Evolutionary conservation across 768 basidiomycete genomes (phyloP).

Genomic region (Lyophyllum shimeji): DNA sequence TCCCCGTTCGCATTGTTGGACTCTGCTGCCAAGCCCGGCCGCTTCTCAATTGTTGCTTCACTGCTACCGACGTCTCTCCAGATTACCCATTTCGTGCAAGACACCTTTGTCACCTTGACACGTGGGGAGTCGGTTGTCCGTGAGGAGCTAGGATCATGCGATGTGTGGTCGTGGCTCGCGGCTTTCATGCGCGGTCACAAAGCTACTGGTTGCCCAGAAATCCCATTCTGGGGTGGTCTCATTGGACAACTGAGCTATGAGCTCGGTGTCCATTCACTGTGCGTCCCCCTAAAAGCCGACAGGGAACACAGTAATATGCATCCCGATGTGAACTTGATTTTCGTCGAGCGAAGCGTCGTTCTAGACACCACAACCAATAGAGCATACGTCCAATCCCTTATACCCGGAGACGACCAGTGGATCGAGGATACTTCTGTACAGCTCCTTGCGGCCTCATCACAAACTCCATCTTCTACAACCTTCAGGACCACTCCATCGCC

Average conservation of each 20-base stretch:
- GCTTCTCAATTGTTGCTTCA: conserved; percentile 70
- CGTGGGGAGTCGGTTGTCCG: conserved; percentile 31
- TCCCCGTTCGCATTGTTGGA: conserved; percentile 73
- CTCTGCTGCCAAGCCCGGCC: conserved; percentile 74
- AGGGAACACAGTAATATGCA: conserved; percentile 33
- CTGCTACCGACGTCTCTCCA: conserved; percentile 52
- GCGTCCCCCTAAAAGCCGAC: conserved; percentile 34
- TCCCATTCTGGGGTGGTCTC: conserved; percentile 86
- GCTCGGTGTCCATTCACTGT: conserved; percentile 60
- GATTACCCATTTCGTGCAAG: conserved; percentile 57
- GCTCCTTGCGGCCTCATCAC: conserved; percentile 24
- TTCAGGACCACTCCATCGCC: conserved; percentile 11
- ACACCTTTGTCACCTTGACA: conserved; percentile 45
- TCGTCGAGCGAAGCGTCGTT: conserved; percentile 78
- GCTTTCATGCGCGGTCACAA: conserved; percentile 60
- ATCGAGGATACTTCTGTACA: conserved; percentile 39
- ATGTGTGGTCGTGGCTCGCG: conserved; percentile 76
- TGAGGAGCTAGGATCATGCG: conserved; percentile 46
- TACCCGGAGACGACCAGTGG: conserved; percentile 62
- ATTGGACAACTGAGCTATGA: conserved; percentile 81
- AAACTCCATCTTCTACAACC: conserved; percentile 3
- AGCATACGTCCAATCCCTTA: conserved; percentile 65
- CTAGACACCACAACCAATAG: conserved; percentile 52
- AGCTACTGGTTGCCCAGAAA: conserved; percentile 39
- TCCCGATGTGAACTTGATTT: conserved; percentile 74